phyloP scores from a whole-genome alignment of 805 yeast genomes.

The Candida manassasensis region DNA sequence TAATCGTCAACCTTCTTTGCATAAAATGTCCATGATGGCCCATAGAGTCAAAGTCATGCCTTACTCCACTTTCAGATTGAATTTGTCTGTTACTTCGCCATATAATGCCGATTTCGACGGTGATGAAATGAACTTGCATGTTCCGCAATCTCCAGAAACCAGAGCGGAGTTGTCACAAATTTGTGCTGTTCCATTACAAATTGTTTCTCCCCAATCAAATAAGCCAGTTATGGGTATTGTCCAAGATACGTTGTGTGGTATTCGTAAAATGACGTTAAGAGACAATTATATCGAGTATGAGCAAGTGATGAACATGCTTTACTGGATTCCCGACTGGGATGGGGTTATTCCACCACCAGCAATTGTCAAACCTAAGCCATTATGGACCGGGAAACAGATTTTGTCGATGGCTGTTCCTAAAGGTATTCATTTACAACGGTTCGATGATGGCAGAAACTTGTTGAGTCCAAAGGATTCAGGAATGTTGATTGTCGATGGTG shows the following conservation, averaged over 20 bases:
- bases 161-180: slow-evolving; percentile 93
- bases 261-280: slow-evolving; percentile 90
- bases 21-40: slow-evolving; percentile 99
- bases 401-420: slow-evolving; percentile 89
- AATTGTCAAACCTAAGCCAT: slow-evolving; percentile 85
- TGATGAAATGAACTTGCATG: slow-evolving; percentile 99
- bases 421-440: slow-evolving; percentile 91
- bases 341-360: slow-evolving; percentile 97
- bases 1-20: slow-evolving; percentile 98
- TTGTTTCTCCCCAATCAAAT: slow-evolving; percentile 96
- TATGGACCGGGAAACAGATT: slow-evolving; percentile 97
- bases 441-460: slow-evolving; percentile 83
- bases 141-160: slow-evolving; percentile 97
- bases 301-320: slow-evolving; percentile 92
- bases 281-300: slow-evolving; percentile 86
- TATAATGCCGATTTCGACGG: slow-evolving; percentile 99
- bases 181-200: slow-evolving; percentile 96
- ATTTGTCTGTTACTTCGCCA: slow-evolving; percentile 97
- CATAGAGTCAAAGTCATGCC: slow-evolving; percentile 99
- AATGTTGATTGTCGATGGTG: slow-evolving; percentile 93
- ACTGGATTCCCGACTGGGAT: slow-evolving; percentile 99
- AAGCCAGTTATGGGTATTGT: slow-evolving; percentile 99
- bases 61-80: slow-evolving; percentile 93
- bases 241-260: slow-evolving; percentile 96
- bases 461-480: slow-evolving; percentile 90